Percentiles rank a stretch among this genome's conserved stretches.
Conservation (phyloP, 805 yeast genomes). For the Jamesozyma rosinii region DNA sequence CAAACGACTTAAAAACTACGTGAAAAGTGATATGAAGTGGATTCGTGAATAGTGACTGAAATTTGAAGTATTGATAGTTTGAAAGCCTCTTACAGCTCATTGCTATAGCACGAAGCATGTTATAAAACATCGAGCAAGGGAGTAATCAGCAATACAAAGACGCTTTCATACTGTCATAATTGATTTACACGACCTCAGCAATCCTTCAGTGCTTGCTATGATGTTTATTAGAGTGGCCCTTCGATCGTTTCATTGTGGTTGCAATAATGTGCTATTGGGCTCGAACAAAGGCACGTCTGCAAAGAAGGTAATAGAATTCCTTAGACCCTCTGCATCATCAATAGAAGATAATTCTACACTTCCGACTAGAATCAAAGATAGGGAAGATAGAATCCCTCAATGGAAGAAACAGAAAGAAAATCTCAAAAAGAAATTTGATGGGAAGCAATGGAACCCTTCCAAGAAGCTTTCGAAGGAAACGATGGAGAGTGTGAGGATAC, state of each 20-base stretch:
- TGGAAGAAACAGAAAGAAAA: conserved; percentile 70
- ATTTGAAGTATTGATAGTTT: neutral
- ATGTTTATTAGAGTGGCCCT: neutral
- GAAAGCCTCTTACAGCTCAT: neutral
- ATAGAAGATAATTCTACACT: neutral
- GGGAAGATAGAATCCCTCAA: conserved; percentile 36
- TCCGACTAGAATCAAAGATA: conserved; percentile 4
- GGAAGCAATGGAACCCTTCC: conserved; percentile 55
- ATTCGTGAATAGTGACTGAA: neutral
- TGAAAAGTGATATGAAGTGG: neutral
- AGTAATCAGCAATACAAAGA: no score
- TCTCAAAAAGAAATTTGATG: conserved; percentile 49
- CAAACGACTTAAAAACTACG: no score
- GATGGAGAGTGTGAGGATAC: conserved; percentile 51
- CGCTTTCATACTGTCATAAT: no score
- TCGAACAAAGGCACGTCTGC: neutral
- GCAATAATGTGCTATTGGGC: neutral
- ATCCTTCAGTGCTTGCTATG: neutral
- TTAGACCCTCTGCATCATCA: neutral
- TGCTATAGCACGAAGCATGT: neutral
- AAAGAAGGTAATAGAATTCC: neutral
- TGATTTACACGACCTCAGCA: no score
- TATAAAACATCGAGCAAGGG: neutral
- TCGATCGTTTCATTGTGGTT: neutral
- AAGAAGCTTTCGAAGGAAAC: conserved; percentile 58